These are phyloP conservation scores for Parastagonospora nodorum DNA, from an alignment of 2,329 filamentous ascomycete species.

Conservation along the genomic window DNA sequence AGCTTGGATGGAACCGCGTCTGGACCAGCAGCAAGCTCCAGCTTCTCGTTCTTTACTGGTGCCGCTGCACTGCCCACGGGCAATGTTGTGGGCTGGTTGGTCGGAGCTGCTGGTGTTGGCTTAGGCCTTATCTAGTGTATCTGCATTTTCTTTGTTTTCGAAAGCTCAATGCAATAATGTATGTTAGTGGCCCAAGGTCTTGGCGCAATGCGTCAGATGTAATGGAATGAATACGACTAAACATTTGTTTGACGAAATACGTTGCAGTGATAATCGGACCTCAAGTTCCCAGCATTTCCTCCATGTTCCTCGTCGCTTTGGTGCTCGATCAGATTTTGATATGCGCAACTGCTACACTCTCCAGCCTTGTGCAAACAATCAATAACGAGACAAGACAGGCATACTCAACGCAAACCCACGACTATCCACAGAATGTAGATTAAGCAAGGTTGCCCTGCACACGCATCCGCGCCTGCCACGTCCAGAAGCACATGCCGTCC, in stretches of 20 bases:
- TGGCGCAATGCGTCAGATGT: constrained; percentile 3
- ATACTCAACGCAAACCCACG: too few relatives aligned
- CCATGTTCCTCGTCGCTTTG: neutral
- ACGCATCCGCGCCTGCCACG: neutral
- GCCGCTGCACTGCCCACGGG: constrained; percentile 21
- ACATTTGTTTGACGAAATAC: neutral
- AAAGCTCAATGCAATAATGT: constrained; percentile 13
- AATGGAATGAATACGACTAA: constrained; percentile 1
- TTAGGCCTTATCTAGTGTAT: constrained; percentile 13
- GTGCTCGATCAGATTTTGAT: neutral
- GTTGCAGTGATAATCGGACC: neutral
- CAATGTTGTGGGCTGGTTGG: constrained; percentile 22
- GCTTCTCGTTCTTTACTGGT: constrained; percentile 16
- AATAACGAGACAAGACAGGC: too few relatives aligned
- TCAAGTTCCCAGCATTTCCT: neutral
- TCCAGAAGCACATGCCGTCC: neutral
- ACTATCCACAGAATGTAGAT: too few relatives aligned
- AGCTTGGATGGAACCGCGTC: constrained; percentile 5
- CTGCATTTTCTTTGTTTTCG: constrained; percentile 4
- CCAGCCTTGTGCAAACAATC: too few relatives aligned
- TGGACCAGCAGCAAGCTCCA: constrained; percentile 10
- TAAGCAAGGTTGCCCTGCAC: neutral
- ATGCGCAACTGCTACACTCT: neutral
- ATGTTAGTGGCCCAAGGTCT: neutral
- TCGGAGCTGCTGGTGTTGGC: constrained; percentile 33